Conservation (phyloP, 306 rosid species). For the Canavalia gladiata region DNA sequence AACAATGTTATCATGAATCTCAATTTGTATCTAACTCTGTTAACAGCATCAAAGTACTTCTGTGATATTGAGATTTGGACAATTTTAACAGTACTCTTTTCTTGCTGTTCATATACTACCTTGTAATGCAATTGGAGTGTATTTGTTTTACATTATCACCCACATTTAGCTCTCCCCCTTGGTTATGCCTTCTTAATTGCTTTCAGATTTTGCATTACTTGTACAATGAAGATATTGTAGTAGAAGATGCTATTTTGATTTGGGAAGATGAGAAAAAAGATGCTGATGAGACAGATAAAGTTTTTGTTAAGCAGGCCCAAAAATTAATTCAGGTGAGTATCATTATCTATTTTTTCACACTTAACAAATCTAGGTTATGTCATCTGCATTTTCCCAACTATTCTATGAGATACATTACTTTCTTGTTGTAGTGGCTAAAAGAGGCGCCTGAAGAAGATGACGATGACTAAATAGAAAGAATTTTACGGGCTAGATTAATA, state of each 20-base stretch:
- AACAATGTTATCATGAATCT: conserved; percentile 25
- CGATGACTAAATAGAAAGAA: conserved; percentile 54
- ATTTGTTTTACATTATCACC: conserved; percentile 4
- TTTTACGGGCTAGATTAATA: neutral
- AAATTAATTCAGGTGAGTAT: conserved; percentile 73
- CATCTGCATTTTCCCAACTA: conserved; percentile 1
- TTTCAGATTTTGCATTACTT: conserved; percentile 73
- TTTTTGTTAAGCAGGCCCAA: conserved; percentile 81
- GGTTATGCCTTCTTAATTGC: conserved; percentile 31
- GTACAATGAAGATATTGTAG: conserved; percentile 76
- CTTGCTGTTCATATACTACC: neutral
- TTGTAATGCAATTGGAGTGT: conserved; percentile 12
- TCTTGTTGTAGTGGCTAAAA: conserved; percentile 76
- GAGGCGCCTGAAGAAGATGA: conserved; percentile 92
- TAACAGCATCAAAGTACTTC: neutral
- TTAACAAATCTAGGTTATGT: neutral
- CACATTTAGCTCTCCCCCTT: neutral
- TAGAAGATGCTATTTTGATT: conserved; percentile 88
- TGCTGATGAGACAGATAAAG: conserved; percentile 84
- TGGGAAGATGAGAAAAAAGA: conserved; percentile 92
- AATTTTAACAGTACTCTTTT: neutral
- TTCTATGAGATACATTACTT: conserved; percentile 31
- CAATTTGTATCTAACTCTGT: conserved; percentile 18
- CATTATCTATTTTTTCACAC: conserved; percentile 15
- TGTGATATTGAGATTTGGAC: conserved; percentile 8